These are phyloP conservation scores for Biancaea sappan DNA, from an alignment of 306 rosid species.

Conservation along the genomic window DNA sequence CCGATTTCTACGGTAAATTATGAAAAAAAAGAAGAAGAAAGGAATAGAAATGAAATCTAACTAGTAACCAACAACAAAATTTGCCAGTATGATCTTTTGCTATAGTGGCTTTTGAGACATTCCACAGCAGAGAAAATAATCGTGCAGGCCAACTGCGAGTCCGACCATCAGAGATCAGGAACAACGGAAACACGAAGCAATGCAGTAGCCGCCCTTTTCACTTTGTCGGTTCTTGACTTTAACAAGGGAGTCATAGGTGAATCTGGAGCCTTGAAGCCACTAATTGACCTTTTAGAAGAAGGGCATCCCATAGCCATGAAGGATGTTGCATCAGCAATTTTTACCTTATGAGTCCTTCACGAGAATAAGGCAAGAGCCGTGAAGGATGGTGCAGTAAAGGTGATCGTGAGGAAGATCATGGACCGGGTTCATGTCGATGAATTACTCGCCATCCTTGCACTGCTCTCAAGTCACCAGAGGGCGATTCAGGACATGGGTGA, in stretches of 20 bases:
- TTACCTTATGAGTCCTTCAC: slow-evolving; percentile 37
- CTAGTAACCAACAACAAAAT: slow-evolving; percentile 19
- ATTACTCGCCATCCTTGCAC: slow-evolving; percentile 43
- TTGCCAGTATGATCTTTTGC: not conserved
- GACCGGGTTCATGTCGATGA: slow-evolving; percentile 42
- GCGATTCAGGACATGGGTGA: slow-evolving; percentile 50
- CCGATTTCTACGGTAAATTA: too few relatives aligned
- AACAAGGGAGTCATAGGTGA: slow-evolving; percentile 48
- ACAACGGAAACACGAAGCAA: slow-evolving; percentile 46
- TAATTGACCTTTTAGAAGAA: slow-evolving; percentile 50
- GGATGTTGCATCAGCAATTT: slow-evolving; percentile 61
- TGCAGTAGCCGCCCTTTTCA: slow-evolving; percentile 64
- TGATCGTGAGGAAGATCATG: slow-evolving; percentile 46
- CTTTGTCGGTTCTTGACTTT: slow-evolving; percentile 42
- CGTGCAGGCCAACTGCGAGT: slow-evolving; percentile 72
- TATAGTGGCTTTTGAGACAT: not conserved
- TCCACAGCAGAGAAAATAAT: slow-evolving; percentile 56
- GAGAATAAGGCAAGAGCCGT: slow-evolving; percentile 52
- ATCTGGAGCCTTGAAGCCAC: slow-evolving; percentile 46
- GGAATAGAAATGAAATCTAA: too few relatives aligned
- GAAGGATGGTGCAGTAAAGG: slow-evolving; percentile 45
- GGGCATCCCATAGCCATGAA: slow-evolving; percentile 43
- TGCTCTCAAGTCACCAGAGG: slow-evolving; percentile 44
- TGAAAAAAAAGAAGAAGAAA: too few relatives aligned
- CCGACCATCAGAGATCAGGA: slow-evolving; percentile 51